Conservation (phyloP, 139 green algal species). For the Coelastrella sp. region DNA sequence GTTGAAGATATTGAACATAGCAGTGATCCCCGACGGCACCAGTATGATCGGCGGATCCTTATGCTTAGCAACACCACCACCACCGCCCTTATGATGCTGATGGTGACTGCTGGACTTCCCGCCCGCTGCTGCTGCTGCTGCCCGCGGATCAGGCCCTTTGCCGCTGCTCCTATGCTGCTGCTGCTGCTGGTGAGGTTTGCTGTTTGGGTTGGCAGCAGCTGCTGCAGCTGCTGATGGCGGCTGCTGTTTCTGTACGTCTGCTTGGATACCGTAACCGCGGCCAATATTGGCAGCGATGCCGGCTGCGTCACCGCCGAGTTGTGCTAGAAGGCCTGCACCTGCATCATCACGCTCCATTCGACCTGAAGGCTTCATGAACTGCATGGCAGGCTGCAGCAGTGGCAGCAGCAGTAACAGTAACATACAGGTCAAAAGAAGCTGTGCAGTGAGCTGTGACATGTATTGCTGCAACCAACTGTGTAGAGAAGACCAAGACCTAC, state of each 20-base stretch:
- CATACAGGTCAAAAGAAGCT: not conserved
- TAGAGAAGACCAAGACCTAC: too few relatives aligned
- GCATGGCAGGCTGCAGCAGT: conserved; percentile 13
- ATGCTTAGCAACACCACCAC: conserved; percentile 1
- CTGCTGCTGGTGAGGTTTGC: conserved; percentile 11
- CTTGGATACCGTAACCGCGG: conserved; percentile 37
- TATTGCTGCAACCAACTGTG: not conserved
- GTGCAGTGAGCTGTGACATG: not conserved
- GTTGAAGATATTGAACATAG: conserved; percentile 74
- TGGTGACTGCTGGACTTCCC: not conserved
- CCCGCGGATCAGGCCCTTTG: not conserved
- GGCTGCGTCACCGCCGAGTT: conserved; percentile 48
- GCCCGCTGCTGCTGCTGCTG: conserved; percentile 46
- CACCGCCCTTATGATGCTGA: conserved; percentile 16
- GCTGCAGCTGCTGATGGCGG: conserved; percentile 49
- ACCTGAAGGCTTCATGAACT: conserved; percentile 55
- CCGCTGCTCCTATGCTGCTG: conserved; percentile 33
- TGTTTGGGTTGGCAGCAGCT: conserved; percentile 4
- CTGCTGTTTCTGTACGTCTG: conserved; percentile 13
- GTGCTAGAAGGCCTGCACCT: conserved; percentile 47
- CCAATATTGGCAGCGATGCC: conserved; percentile 21
- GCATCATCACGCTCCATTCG: conserved; percentile 62
- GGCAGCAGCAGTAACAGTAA: not conserved
- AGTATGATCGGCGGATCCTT: conserved; percentile 66
- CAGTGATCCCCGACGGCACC: conserved; percentile 65